A percentile compares a stretch with the other conserved stretches of the same genome.
phyloP scores from a whole-genome alignment of 805 yeast species.

The Candida schatavii region DNA sequence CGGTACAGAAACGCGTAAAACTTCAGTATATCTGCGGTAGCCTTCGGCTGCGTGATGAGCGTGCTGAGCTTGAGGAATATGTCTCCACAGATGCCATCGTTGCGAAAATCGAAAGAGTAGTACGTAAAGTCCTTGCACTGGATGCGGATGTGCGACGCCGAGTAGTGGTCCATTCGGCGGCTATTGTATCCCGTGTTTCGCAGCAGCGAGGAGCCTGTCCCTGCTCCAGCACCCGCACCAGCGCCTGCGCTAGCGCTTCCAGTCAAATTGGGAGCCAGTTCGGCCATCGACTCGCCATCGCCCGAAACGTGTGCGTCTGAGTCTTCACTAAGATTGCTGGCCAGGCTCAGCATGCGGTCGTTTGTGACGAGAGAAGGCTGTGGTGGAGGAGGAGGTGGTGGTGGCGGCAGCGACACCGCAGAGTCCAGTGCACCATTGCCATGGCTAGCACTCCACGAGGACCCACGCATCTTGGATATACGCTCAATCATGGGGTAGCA shows the following conservation, averaged over 20 bases:
- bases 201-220: too few species aligned
- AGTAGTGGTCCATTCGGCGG: constrained; percentile 29
- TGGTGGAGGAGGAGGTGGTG: not conserved
- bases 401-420: too few species aligned
- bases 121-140: constrained; percentile 84
- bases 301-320: not conserved
- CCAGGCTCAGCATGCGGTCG: constrained; percentile 1
- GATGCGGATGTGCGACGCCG: constrained; percentile 58
- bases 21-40: constrained; percentile 36
- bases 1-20: constrained; percentile 81
- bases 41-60: constrained; percentile 55
- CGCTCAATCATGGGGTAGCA: constrained; percentile 81
- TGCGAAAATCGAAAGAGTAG: constrained; percentile 69
- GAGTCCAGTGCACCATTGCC: too few species aligned
- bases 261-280: not conserved
- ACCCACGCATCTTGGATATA: constrained; percentile 55
- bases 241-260: not conserved
- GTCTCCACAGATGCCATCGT: constrained; percentile 58
- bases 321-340: not conserved
- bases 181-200: too few species aligned
- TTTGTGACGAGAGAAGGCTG: not conserved
- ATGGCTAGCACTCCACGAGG: constrained; percentile 34
- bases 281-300: not conserved
- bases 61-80: constrained; percentile 71
- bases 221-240: too few species aligned